phyloP scores from a whole-genome alignment of 495 filamentous ascomycete species.

The Aspergillus cavernicola region DNA sequence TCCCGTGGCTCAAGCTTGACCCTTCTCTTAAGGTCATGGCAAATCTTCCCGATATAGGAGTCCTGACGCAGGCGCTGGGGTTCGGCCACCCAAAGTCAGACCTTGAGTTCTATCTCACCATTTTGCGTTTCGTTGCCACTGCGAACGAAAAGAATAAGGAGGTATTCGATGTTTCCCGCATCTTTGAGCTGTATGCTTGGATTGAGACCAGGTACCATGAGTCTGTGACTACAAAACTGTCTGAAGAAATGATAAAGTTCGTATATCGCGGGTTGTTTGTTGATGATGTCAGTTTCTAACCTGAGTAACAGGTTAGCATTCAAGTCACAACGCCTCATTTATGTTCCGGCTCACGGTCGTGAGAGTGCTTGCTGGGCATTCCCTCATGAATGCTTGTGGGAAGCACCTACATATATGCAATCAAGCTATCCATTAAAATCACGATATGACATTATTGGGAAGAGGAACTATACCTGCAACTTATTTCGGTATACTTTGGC shows the following conservation, averaged over 20 bases:
- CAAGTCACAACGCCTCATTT: not conserved
- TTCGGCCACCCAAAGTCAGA: conserved; percentile 13
- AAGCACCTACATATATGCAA: conserved; percentile 14
- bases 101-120: conserved; percentile 12
- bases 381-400: conserved; percentile 11
- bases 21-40: too few species aligned
- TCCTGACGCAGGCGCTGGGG: conserved; percentile 1
- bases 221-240: not conserved
- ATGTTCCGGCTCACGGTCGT: not conserved
- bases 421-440: conserved; percentile 8
- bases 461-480: conserved; percentile 7
- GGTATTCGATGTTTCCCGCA: not conserved
- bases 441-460: conserved; percentile 1
- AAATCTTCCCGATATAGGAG: not conserved
- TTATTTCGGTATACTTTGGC: conserved; percentile 21
- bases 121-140: conserved; percentile 3
- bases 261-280: too few species aligned
- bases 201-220: conserved; percentile 11
- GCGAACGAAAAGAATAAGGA: not conserved
- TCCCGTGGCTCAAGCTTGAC: conserved; percentile 20
- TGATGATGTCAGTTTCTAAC: too few species aligned
- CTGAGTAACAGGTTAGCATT: conserved; percentile 6
- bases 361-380: conserved; percentile 1
- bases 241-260: conserved; percentile 6
- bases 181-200: conserved; percentile 14